A percentile compares a stretch with the other conserved stretches of the same genome.
phyloP scores from a whole-genome alignment of 768 basidiomycete genomes.

The Pisolithus microcarpus region DNA sequence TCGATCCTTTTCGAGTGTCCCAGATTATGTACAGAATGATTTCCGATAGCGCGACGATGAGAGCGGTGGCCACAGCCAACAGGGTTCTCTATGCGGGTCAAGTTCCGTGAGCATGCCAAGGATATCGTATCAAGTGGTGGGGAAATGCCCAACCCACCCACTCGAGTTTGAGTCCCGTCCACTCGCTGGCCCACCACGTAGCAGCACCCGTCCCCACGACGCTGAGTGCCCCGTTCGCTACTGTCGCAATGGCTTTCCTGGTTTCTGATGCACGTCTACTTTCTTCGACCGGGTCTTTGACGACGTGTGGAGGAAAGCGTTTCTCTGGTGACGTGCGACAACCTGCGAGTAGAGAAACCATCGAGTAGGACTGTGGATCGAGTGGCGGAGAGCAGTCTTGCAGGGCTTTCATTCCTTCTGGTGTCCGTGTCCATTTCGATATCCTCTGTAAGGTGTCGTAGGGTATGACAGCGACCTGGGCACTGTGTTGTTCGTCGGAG shows the following conservation, averaged over 20 bases:
- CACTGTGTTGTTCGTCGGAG: constrained; percentile 9
- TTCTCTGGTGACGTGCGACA: constrained; percentile 72
- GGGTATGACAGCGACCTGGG: constrained; percentile 41
- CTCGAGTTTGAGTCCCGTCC: constrained; percentile 60
- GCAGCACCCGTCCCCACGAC: constrained; percentile 59
- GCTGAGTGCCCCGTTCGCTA: constrained; percentile 68
- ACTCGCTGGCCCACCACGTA: constrained; percentile 66
- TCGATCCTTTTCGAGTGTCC: constrained; percentile 42
- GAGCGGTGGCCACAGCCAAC: constrained; percentile 51
- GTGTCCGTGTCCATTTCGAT: constrained; percentile 64
- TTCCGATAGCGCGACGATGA: constrained; percentile 67
- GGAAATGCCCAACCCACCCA: constrained; percentile 47
- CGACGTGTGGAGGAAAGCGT: constrained; percentile 49
- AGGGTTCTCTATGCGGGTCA: constrained; percentile 48
- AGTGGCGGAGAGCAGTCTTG: constrained; percentile 38
- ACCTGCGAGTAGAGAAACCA: constrained; percentile 73
- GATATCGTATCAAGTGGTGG: neutral
- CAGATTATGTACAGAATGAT: constrained; percentile 66
- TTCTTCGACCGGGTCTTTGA: constrained; percentile 41
- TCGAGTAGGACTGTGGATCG: constrained; percentile 50
- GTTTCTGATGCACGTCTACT: constrained; percentile 45
- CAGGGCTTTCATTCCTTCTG: constrained; percentile 34
- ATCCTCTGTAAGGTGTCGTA: constrained; percentile 52
- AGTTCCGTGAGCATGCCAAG: constrained; percentile 1
- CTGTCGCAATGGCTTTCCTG: constrained; percentile 56